Percentiles rank a stretch among this genome's conserved stretches.
phyloP scores from a whole-genome alignment of 331 rosid genomes.

The Dryas integrifolia region DNA sequence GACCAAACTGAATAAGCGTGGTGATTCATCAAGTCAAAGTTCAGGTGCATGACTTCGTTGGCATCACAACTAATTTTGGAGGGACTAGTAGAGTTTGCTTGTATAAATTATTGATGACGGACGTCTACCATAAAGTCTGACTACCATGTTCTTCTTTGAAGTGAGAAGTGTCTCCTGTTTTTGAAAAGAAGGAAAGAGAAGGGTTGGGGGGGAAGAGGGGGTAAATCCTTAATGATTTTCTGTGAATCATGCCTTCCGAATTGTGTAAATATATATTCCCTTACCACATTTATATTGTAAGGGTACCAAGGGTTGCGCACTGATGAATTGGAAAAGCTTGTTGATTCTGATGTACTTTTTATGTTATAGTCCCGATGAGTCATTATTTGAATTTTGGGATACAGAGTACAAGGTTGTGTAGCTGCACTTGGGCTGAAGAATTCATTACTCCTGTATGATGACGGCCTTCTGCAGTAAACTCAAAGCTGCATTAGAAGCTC shows the following conservation, averaged over 20 bases:
- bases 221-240: neutral
- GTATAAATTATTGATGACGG: neutral
- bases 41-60: constrained; percentile 27
- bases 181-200: neutral
- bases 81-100: neutral
- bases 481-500: neutral
- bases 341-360: neutral
- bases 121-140: neutral
- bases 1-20: constrained; percentile 55
- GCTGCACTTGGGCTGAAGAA: neutral
- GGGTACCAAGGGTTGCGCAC: neutral
- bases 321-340: neutral
- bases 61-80: constrained; percentile 19
- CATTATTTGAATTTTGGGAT: neutral
- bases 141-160: neutral
- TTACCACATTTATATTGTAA: neutral
- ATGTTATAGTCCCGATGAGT: neutral
- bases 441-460: neutral
- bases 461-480: neutral
- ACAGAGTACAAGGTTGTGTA: neutral
- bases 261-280: neutral
- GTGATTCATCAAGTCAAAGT: constrained; percentile 39
- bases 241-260: neutral
- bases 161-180: neutral
- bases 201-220: neutral